Evolutionary conservation across 1,284 basidiomycete species (phyloP).

Genomic region (Singerocomus rubriflavus): DNA sequence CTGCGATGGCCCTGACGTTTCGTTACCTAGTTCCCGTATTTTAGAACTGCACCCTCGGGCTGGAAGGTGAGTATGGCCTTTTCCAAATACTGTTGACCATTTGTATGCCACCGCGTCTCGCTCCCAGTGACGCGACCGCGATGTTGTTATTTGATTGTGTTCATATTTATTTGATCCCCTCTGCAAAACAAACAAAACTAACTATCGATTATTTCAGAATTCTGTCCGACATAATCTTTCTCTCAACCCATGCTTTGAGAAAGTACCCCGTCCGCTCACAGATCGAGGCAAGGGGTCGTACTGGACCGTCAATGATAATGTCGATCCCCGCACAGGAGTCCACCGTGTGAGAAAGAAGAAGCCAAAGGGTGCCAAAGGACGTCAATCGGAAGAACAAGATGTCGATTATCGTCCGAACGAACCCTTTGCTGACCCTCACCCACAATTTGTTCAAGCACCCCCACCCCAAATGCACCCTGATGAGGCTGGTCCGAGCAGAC

Average conservation of each 20-base stretch:
- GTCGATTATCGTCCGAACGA: slow-evolving; percentile 59
- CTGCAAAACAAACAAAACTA: slow-evolving; percentile 29
- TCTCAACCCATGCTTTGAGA: slow-evolving; percentile 91
- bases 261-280: slow-evolving; percentile 83
- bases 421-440: slow-evolving; percentile 50
- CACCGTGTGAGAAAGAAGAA: slow-evolving; percentile 83
- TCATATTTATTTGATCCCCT: slow-evolving; percentile 43
- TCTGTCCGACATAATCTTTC: slow-evolving; percentile 94
- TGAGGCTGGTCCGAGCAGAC: slow-evolving; percentile 55
- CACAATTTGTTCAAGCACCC: slow-evolving; percentile 49
- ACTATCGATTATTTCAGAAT: slow-evolving; percentile 53
- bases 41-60: slow-evolving; percentile 74
- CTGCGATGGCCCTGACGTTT: slow-evolving; percentile 13
- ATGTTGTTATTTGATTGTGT: slow-evolving; percentile 56
- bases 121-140: slow-evolving; percentile 45
- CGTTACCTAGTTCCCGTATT: slow-evolving; percentile 71
- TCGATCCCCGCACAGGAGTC: slow-evolving; percentile 81
- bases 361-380: slow-evolving; percentile 46
- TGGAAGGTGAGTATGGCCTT: slow-evolving; percentile 66
- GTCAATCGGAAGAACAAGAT: slow-evolving; percentile 51
- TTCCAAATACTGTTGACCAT: neutral
- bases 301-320: slow-evolving; percentile 85
- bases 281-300: slow-evolving; percentile 86
- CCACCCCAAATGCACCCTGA: slow-evolving; percentile 54
- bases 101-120: slow-evolving; percentile 8